Base-by-base conservation (phyloP, 352 stramenopile species). In the Phytopythium chamaehyphon region DNA sequence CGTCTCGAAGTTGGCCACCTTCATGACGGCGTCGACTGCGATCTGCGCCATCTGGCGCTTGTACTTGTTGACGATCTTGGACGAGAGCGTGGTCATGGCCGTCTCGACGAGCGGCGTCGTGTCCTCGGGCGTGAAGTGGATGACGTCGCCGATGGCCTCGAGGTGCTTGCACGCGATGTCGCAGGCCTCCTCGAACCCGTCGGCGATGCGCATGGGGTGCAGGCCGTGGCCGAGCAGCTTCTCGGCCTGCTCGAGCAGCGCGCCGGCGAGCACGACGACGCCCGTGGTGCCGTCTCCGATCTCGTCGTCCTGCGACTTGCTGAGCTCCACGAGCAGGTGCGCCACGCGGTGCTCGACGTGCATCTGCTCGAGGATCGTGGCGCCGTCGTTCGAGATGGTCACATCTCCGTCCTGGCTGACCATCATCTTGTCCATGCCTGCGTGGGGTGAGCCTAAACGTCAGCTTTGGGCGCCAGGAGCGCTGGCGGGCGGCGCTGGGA, bases 351-450 rank as follows among this genome's bases (percentile, higher is more conserved):
- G 96, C 73, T 99, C 89, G 21, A 99, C 97, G 43, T 99, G 87
- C 97, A 99, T 99, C 69, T 98, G 96, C 61, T 98, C 83, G 46
- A 99, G 82, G 69, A 99, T 99, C 35, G 98, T 99, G 37, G 98
- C 98, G 47, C 98, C 98, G 64, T 99, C 98, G 72, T 99, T 99
- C 55, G 97, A 99, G 66, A 99, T 99, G 46, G 97, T 99, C 31
- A 99, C 96, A 64, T 99, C 97, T 21, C 97, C 97, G 71, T 99
- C 97, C 55, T 97, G 95, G 59, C 84, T 98, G 44, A 99, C 96
- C 63, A 99, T 89, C 90, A 99, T 99, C 85, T 99, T 99, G 83
- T 99, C 97, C 91, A 98, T 98, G 46, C 94, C 92, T n/a, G n/a
- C n/a, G n/a, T n/a, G n/a, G n/a, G n/a, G n/a, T n/a, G n/a, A n/a